Conservation (phyloP, 2,329 filamentous ascomycete genomes). For the Fusarium neocosmosporiellum region DNA sequence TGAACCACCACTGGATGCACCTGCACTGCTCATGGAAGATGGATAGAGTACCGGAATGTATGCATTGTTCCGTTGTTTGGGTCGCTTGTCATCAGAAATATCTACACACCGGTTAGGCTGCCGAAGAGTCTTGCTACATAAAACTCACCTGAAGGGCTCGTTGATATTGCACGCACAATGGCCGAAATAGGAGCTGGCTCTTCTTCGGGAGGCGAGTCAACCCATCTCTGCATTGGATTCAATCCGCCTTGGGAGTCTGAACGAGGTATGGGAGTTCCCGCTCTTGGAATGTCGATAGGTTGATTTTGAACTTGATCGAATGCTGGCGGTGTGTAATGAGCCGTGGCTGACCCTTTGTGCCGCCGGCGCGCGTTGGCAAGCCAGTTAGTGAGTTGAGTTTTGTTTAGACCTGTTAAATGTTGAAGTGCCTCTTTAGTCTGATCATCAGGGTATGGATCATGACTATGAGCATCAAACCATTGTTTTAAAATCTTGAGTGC, state of each 20-base stretch:
- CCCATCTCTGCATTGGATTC: neutral
- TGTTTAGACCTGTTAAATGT: conserved; percentile 77
- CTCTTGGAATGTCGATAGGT: neutral
- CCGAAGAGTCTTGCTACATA: too few relatives aligned
- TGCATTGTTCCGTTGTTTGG: neutral
- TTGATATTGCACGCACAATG: neutral
- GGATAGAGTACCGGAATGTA: neutral
- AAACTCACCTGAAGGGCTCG: neutral
- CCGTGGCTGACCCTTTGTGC: neutral
- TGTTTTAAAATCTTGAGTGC: neutral
- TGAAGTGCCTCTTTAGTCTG: conserved; percentile 82
- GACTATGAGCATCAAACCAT: conserved; percentile 79
- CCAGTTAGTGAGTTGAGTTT: conserved; percentile 87
- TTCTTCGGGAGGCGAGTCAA: neutral
- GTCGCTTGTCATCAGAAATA: neutral
- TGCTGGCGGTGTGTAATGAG: neutral
- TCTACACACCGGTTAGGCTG: neutral
- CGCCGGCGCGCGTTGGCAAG: conserved; percentile 84
- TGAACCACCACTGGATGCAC: neutral
- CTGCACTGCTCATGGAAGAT: neutral
- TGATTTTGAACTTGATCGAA: neutral
- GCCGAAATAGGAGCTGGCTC: neutral
- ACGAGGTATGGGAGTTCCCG: neutral
- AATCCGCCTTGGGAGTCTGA: neutral
- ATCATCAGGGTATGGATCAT: conserved; percentile 85